These are phyloP conservation scores for Byssothecium circinans DNA, from an alignment of 2,329 filamentous ascomycete genomes.

Conservation along the genomic window DNA sequence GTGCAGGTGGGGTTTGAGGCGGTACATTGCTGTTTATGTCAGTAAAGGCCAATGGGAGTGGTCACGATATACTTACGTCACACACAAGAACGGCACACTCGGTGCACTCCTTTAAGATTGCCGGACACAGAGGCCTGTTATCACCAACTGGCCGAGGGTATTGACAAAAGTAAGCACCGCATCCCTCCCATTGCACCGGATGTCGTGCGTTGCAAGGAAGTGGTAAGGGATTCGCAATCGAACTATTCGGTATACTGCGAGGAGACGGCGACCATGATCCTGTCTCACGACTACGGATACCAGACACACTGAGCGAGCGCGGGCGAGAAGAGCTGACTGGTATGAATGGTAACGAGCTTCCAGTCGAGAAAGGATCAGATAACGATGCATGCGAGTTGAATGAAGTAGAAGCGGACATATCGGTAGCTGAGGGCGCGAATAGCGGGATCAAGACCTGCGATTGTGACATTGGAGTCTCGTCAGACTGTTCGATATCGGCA, in stretches of 20 bases:
- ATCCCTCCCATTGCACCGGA: conserved; percentile 49
- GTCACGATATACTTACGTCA: conserved; percentile 38
- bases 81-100: conserved; percentile 46
- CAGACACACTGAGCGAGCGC: conserved; percentile 42
- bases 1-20: conserved; percentile 35
- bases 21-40: conserved; percentile 32
- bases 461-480: conserved; percentile 35
- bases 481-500: conserved; percentile 31
- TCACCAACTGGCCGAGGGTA: conserved; percentile 44
- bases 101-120: conserved; percentile 41
- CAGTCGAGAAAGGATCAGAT: conserved; percentile 26
- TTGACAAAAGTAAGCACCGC: conserved; percentile 47
- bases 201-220: conserved; percentile 45
- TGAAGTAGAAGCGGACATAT: conserved; percentile 35
- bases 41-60: conserved; percentile 4
- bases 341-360: conserved; percentile 30
- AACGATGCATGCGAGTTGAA: conserved; percentile 25
- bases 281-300: conserved; percentile 37
- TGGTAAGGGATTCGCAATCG: conserved; percentile 38
- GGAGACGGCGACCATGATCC: conserved; percentile 31
- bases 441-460: conserved; percentile 38
- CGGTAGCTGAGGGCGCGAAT: conserved; percentile 21
- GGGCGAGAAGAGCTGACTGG: conserved; percentile 40
- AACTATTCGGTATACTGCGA: conserved; percentile 22
- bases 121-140: conserved; percentile 40